These are phyloP conservation scores for Pyrenophora tritici-repentis DNA, from an alignment of 2,329 filamentous ascomycete species.

Conservation along the genomic window DNA sequence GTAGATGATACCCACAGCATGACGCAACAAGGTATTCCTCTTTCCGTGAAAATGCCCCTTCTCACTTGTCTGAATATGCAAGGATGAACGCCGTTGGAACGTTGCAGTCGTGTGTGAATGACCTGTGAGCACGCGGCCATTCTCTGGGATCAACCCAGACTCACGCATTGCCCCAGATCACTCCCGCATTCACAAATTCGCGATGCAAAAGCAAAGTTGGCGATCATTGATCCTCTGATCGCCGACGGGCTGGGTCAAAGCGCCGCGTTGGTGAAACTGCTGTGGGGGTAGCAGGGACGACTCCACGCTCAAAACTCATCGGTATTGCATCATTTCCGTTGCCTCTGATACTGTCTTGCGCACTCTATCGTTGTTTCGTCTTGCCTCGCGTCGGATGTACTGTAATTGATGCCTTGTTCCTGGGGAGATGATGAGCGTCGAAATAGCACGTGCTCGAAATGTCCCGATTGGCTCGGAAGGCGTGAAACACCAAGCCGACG, in stretches of 20 bases:
- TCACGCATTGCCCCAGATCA: neutral
- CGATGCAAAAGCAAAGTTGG: neutral
- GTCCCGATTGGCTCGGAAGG: neutral
- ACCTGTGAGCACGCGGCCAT: neutral
- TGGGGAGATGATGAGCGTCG: neutral
- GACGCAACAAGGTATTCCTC: slow-evolving; percentile 1
- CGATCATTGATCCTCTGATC: slow-evolving; percentile 4
- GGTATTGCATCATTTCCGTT: neutral
- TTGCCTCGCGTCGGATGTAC: neutral
- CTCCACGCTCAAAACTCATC: neutral
- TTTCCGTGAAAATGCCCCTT: neutral
- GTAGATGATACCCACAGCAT: neutral
- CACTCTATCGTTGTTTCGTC: neutral
- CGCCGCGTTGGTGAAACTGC: slow-evolving; percentile 4
- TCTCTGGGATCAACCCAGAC: neutral
- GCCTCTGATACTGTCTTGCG: neutral
- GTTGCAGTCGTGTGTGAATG: slow-evolving; percentile 5
- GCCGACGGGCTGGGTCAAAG: neutral
- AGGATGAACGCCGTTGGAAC: slow-evolving; percentile 9
- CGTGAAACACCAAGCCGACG: neutral
- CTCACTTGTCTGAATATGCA: neutral
- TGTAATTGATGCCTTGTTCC: neutral
- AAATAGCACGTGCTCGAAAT: slow-evolving; percentile 4
- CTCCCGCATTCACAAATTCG: neutral
- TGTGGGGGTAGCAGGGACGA: neutral